A percentile compares a stretch with the other conserved stretches of the same genome.
phyloP scores from a whole-genome alignment of 2,329 filamentous ascomycete species.

The Ophiosphaerella herpotricha region DNA sequence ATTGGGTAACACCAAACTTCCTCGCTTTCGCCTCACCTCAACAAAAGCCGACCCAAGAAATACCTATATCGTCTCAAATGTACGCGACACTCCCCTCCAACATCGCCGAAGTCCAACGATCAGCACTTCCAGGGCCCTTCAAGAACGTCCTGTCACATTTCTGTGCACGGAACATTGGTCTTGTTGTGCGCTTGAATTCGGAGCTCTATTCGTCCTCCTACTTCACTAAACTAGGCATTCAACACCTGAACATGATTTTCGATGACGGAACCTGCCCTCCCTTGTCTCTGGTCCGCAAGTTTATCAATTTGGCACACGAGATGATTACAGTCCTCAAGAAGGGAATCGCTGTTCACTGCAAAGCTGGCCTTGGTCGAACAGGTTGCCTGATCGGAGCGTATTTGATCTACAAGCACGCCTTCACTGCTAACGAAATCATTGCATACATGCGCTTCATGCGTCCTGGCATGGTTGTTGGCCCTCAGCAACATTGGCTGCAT shows the following conservation, averaged over 20 bases:
- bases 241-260: slow-evolving; percentile 99
- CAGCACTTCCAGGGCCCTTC: slow-evolving; percentile 80
- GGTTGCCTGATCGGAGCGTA: slow-evolving; percentile 97
- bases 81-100: slow-evolving; percentile 77
- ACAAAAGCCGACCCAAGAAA: slow-evolving; percentile 73
- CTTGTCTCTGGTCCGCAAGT: slow-evolving; percentile 85
- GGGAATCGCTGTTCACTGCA: slow-evolving; percentile 97
- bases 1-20: slow-evolving; percentile 96
- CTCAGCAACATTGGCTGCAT: slow-evolving; percentile 98
- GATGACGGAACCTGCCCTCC: slow-evolving; percentile 96
- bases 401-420: slow-evolving; percentile 94
- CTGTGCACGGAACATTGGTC: slow-evolving; percentile 80
- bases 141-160: slow-evolving; percentile 96
- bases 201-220: slow-evolving; percentile 96
- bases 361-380: slow-evolving; percentile 92
- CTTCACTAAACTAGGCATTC: slow-evolving; percentile 92
- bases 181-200: slow-evolving; percentile 94
- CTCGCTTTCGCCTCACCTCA: slow-evolving; percentile 96
- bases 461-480: slow-evolving; percentile 97
- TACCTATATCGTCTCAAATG: slow-evolving; percentile 72
- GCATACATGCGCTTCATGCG: slow-evolving; percentile 99
- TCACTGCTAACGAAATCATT: slow-evolving; percentile 96
- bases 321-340: slow-evolving; percentile 90
- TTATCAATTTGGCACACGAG: slow-evolving; percentile 92
- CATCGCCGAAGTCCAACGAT: slow-evolving; percentile 71